Percentiles rank a stretch among this genome's conserved stretches.
Evolutionary conservation across 129 eudicot species (phyloP).

Genomic region (Flaveria sonorensis): DNA sequence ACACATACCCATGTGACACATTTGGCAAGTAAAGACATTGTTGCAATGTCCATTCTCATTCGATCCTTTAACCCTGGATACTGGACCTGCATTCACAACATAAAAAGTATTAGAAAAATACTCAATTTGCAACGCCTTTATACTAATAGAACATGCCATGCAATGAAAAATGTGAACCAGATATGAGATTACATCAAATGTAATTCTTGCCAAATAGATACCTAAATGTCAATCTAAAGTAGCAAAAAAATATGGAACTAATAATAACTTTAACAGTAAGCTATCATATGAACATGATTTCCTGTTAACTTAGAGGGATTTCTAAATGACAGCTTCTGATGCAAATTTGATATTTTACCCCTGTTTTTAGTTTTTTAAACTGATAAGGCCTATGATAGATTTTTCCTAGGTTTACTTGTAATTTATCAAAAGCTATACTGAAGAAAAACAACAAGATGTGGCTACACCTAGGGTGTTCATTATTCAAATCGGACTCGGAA

Average conservation of each 20-base stretch:
- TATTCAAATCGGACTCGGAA: too few species aligned
- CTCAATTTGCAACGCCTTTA: not conserved
- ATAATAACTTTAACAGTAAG: not conserved
- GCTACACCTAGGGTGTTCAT: too few species aligned
- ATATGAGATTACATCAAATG: not conserved
- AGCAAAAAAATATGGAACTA: conserved; percentile 1
- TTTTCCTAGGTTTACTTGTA: not conserved
- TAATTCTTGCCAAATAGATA: not conserved
- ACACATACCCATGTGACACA: conserved; percentile 69
- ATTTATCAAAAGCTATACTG: not conserved
- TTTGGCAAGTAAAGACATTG: conserved; percentile 79
- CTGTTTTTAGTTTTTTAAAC: not conserved
- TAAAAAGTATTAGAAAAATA: not conserved
- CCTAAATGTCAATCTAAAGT: not conserved
- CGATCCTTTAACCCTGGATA: conserved; percentile 84
- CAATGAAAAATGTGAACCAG: not conserved
- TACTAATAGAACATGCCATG: not conserved
- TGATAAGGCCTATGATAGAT: not conserved
- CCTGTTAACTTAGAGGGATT: not conserved
- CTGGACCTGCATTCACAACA: conserved; percentile 60
- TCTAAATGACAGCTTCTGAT: conserved; percentile 8
- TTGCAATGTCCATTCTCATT: conserved; percentile 77
- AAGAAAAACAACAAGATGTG: too few species aligned
- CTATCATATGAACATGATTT: conserved; percentile 3
- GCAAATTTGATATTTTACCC: not conserved